phyloP scores from a whole-genome alignment of 108 stramenopile species.

The Schizochytrium sp. region DNA sequence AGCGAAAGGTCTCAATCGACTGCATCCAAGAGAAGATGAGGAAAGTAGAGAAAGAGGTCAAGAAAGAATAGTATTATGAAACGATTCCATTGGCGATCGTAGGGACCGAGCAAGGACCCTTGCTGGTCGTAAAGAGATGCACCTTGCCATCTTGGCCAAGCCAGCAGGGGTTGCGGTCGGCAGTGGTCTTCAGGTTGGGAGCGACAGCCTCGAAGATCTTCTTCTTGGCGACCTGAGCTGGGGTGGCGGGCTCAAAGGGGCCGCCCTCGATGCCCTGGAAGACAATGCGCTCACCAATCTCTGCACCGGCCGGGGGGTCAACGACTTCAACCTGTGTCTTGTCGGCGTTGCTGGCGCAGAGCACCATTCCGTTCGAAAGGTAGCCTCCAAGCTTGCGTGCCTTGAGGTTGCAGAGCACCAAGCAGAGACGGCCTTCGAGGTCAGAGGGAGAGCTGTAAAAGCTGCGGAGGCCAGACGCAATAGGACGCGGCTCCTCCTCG shows the following conservation, averaged over 20 bases:
- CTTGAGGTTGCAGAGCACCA: slow-evolving; percentile 94
- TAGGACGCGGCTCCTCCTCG: slow-evolving; percentile 72
- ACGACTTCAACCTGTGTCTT: slow-evolving; percentile 79
- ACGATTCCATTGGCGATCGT: not conserved
- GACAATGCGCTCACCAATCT: slow-evolving; percentile 76
- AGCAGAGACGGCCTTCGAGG: slow-evolving; percentile 72
- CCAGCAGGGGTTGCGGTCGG: slow-evolving; percentile 55
- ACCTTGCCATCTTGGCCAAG: not conserved
- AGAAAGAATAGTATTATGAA: not conserved
- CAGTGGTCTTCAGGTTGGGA: slow-evolving; percentile 74
- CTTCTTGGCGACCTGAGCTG: slow-evolving; percentile 87
- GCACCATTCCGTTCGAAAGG: slow-evolving; percentile 91
- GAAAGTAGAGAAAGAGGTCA: no score
- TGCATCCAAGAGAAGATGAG: no score
- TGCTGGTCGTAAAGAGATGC: not conserved
- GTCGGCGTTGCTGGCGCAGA: slow-evolving; percentile 69
- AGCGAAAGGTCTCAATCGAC: no score
- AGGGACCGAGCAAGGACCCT: not conserved
- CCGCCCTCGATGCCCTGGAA: slow-evolving; percentile 79
- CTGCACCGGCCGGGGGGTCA: slow-evolving; percentile 79
- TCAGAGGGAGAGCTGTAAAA: slow-evolving; percentile 79
- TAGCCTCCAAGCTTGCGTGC: slow-evolving; percentile 90
- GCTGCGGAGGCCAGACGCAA: slow-evolving; percentile 72
- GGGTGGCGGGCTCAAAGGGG: slow-evolving; percentile 57
- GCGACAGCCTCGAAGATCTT: slow-evolving; percentile 80